Conservation (phyloP, 768 basidiomycete genomes). For the Tephrocybe sp. region DNA sequence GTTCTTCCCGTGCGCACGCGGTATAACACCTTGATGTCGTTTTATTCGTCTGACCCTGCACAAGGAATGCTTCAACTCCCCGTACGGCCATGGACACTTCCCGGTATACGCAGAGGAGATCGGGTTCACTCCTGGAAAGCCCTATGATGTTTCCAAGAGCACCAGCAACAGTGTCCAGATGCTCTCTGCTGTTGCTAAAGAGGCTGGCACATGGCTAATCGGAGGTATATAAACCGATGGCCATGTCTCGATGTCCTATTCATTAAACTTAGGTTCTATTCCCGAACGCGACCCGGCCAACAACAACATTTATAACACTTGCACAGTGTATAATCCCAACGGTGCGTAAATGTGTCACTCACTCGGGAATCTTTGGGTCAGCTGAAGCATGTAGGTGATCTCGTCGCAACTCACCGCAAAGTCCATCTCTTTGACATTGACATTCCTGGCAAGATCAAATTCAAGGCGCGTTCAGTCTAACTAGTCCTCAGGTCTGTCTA, state of each 20-base stretch:
- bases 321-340: conserved; percentile 84
- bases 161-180: conserved; percentile 78
- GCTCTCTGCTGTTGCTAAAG: conserved; percentile 79
- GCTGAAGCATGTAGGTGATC: conserved; percentile 54
- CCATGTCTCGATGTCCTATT: neutral
- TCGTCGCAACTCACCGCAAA: conserved; percentile 89
- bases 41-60: conserved; percentile 2
- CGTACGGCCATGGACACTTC: conserved; percentile 80
- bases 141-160: conserved; percentile 55
- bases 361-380: neutral
- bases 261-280: conserved; percentile 73
- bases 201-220: conserved; percentile 83
- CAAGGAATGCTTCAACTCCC: conserved; percentile 89
- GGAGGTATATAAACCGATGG: conserved; percentile 61
- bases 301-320: conserved; percentile 87
- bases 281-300: conserved; percentile 72
- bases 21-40: neutral
- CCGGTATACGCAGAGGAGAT: conserved; percentile 83
- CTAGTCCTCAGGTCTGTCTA: neutral
- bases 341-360: conserved; percentile 37
- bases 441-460: conserved; percentile 88
- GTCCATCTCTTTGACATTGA: conserved; percentile 98
- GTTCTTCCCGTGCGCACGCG: conserved; percentile 73
- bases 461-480: conserved; percentile 55
- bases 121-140: conserved; percentile 53